Evolutionary conservation across 495 filamentous ascomycete species (phyloP).

Genomic region (Penicillium coffeae): DNA sequence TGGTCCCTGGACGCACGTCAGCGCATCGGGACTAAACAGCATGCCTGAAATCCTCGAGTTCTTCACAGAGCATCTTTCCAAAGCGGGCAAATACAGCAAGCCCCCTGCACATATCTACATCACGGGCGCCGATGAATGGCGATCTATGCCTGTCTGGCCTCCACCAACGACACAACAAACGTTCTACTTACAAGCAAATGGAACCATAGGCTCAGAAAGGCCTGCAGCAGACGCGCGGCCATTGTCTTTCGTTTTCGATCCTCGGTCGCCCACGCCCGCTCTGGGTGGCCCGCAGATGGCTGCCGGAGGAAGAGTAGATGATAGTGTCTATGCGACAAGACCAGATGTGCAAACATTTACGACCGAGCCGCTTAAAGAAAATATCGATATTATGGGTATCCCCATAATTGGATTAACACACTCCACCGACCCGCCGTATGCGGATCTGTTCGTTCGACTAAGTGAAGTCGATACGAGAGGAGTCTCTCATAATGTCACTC

Average conservation of each 20-base stretch:
- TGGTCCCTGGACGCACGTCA: constrained; percentile 19
- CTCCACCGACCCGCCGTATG: constrained; percentile 22
- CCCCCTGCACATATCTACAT: constrained; percentile 9
- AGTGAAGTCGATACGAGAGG: constrained; percentile 27
- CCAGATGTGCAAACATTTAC: constrained; percentile 28
- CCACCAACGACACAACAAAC: constrained; percentile 2
- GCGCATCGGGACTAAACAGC: constrained; percentile 12
- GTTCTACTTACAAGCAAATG: constrained; percentile 18
- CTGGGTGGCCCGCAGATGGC: constrained; percentile 18
- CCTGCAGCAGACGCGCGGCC: constrained; percentile 9
- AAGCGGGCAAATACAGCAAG: constrained; percentile 12
- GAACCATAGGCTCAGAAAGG: constrained; percentile 3
- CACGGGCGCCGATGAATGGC: constrained; percentile 17
- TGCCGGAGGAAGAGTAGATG: constrained; percentile 15
- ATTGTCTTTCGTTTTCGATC: constrained; percentile 27
- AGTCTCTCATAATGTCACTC: constrained; percentile 23
- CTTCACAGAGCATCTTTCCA: constrained; percentile 13
- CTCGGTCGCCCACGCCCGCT: constrained; percentile 23
- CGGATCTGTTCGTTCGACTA: constrained; percentile 26
- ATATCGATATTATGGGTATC: constrained; percentile 20
- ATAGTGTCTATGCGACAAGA: constrained; percentile 19
- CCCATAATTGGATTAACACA: constrained; percentile 21
- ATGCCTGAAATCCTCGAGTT: constrained; percentile 17
- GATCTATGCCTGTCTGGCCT: constrained; percentile 15
- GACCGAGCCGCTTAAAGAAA: constrained; percentile 18